These are phyloP conservation scores for Candida glucosophila DNA, from an alignment of 1,139 yeast genomes.

Conservation along the genomic window DNA sequence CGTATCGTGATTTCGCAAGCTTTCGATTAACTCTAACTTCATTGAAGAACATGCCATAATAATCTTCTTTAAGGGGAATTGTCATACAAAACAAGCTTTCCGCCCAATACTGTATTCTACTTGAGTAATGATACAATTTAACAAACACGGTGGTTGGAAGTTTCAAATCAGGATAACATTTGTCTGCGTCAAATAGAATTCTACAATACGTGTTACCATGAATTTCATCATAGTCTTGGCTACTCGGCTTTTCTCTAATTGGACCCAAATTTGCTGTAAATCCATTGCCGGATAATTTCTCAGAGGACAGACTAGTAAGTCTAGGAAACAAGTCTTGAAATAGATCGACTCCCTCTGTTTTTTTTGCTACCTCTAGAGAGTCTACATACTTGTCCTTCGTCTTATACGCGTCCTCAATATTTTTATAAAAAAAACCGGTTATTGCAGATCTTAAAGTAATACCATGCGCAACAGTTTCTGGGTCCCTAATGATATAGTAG, in stretches of 20 bases:
- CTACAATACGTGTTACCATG: conserved; percentile 3
- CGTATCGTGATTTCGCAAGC: conserved; percentile 3
- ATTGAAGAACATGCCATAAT: conserved; percentile 3
- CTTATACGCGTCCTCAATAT: conserved; percentile 1
- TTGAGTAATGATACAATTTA: conserved; percentile 3
- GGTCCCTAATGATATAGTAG: conserved; percentile 6
- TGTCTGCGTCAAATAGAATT: conserved; percentile 1
- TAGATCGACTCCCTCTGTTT: conserved; percentile 2
- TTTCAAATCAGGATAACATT: conserved; percentile 2
- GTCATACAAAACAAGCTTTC: conserved; percentile 1
- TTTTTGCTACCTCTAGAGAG: conserved; percentile 1
- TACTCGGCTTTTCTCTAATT: background rate
- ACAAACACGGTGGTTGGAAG: conserved; percentile 3
- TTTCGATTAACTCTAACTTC: conserved; percentile 3
- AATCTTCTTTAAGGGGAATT: conserved; percentile 1
- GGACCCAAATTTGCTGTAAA: too few species aligned
- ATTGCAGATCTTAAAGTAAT: conserved; percentile 3
- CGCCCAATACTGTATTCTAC: conserved; percentile 2
- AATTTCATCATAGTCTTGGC: conserved; percentile 1
- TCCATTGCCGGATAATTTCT: conserved; percentile 1
- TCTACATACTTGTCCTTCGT: conserved; percentile 1
- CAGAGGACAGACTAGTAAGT: conserved; percentile 1
- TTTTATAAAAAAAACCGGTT: conserved; percentile 3
- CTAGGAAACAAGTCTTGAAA: conserved; percentile 3
- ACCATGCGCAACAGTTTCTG: conserved; percentile 10